Evolutionary conservation across 352 stramenopile genomes (phyloP).

Genomic region (Plasmopara muralis): DNA sequence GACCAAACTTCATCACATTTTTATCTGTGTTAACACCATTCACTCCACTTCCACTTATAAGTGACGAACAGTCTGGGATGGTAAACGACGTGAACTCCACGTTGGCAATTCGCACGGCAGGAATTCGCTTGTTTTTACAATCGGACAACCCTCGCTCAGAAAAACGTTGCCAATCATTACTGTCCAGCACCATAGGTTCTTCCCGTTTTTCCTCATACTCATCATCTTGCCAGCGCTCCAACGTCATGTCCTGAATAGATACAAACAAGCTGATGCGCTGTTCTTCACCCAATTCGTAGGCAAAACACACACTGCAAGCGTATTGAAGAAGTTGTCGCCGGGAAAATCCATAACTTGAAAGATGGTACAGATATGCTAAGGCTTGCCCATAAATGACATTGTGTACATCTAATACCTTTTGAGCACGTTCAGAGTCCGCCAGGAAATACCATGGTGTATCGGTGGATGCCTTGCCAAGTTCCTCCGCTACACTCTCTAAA

Average conservation of each 20-base stretch:
- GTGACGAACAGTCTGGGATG: slow-evolving; percentile 54
- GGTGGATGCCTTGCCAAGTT: slow-evolving; percentile 64
- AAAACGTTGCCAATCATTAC: slow-evolving; percentile 11
- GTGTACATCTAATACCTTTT: slow-evolving; percentile 70
- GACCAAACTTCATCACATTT: slow-evolving; percentile 29
- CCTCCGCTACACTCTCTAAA: slow-evolving; percentile 65
- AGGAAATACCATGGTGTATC: slow-evolving; percentile 68
- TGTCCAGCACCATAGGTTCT: slow-evolving; percentile 25
- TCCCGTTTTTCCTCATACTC: slow-evolving; percentile 36
- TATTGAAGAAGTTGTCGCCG: slow-evolving; percentile 64
- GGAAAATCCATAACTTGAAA: slow-evolving; percentile 65
- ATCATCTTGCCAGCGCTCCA: slow-evolving; percentile 28
- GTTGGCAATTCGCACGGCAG: slow-evolving; percentile 21
- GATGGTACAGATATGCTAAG: slow-evolving; percentile 68
- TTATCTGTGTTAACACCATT: slow-evolving; percentile 13
- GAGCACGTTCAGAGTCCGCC: slow-evolving; percentile 40
- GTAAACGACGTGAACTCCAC: slow-evolving; percentile 62
- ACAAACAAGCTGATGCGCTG: slow-evolving; percentile 64
- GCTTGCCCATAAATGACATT: slow-evolving; percentile 74
- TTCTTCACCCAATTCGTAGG: slow-evolving; percentile 74
- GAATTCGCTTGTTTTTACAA: slow-evolving; percentile 18
- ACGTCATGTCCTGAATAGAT: slow-evolving; percentile 38
- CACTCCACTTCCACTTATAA: slow-evolving; percentile 22
- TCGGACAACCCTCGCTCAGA: slow-evolving; percentile 19
- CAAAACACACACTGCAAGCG: slow-evolving; percentile 66